Conservation (phyloP, 2,329 filamentous ascomycete species). For the Neofusicoccum kwambonambiense region DNA sequence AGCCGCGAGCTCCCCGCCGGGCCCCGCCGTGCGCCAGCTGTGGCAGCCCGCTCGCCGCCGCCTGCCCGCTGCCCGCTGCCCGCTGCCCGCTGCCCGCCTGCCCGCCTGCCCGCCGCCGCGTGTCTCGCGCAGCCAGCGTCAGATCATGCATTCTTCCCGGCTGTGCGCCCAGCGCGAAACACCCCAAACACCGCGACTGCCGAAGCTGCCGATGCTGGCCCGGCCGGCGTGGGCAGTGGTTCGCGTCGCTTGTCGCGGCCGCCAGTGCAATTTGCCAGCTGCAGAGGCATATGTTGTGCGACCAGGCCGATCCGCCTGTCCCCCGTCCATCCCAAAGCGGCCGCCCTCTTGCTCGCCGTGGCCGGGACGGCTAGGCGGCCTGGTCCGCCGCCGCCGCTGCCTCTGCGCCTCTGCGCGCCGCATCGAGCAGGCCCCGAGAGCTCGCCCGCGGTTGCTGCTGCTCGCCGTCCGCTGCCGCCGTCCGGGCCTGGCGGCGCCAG, state of each 20-base stretch:
- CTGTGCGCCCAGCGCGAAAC: conserved; percentile 17
- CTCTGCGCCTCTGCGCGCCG: not conserved
- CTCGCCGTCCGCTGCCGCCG: not conserved
- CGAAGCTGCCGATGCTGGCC: conserved; percentile 14
- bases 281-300: conserved; percentile 4
- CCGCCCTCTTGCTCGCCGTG: not conserved
- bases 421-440: not conserved
- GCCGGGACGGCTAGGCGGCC: not conserved
- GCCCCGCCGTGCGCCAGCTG: too few species aligned
- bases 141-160: conserved; percentile 19
- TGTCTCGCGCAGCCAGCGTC: not conserved
- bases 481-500: not conserved
- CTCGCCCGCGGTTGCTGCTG: not conserved
- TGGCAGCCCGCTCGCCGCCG: not conserved
- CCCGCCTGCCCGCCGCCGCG: not conserved
- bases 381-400: not conserved
- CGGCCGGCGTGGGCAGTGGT: not conserved
- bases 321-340: not conserved
- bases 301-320: not conserved
- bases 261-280: conserved; percentile 17
- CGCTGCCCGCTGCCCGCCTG: not conserved
- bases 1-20: too few species aligned
- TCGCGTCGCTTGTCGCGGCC: conserved; percentile 13
- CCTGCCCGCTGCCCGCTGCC: not conserved
- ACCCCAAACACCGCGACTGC: conserved; percentile 10